A percentile compares a stretch with the other conserved stretches of the same genome.
These are phyloP conservation scores for Allantophomopsis lycopodina DNA, from an alignment of 2,329 filamentous ascomycete species.

Conservation along the genomic window DNA sequence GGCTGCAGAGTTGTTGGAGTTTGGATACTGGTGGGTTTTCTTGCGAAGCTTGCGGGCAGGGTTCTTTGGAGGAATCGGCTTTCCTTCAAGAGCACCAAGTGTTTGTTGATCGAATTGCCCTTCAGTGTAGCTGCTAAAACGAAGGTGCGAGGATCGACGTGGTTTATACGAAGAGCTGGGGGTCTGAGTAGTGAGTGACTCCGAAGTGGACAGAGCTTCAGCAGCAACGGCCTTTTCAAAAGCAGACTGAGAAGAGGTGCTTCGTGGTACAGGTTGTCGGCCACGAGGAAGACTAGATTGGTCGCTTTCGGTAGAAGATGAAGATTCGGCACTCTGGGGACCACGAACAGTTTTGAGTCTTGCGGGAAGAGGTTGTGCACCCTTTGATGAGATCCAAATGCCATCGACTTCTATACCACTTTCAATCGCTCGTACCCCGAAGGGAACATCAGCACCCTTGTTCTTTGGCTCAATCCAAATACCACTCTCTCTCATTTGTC, in stretches of 20 bases:
- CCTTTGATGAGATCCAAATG: conserved; percentile 48
- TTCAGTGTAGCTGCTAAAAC: conserved; percentile 15
- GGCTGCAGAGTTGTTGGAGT: conserved; percentile 10
- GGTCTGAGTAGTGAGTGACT: background rate
- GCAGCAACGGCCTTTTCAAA: background rate
- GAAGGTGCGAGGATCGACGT: conserved; percentile 17
- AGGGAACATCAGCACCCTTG: conserved; percentile 54
- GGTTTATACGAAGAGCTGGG: conserved; percentile 14
- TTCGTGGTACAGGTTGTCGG: background rate
- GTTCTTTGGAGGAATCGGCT: conserved; percentile 3
- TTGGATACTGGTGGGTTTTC: conserved; percentile 4
- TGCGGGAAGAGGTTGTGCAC: conserved; percentile 11
- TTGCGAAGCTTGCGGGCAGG: conserved; percentile 8
- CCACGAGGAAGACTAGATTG: background rate
- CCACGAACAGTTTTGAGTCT: conserved; percentile 7
- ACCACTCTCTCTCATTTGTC: conserved; percentile 40
- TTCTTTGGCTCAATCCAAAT: conserved; percentile 10
- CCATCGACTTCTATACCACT: conserved; percentile 74
- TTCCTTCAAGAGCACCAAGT: conserved; percentile 13
- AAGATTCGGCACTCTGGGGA: conserved; percentile 5
- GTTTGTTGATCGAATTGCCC: conserved; percentile 12
- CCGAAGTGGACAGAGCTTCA: background rate
- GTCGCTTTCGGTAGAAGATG: conserved; percentile 2
- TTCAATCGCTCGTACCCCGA: conserved; percentile 76
- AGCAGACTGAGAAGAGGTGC: background rate